phyloP scores from a whole-genome alignment of 1,284 basidiomycete species.

The Ceraceosorus guamensis region DNA sequence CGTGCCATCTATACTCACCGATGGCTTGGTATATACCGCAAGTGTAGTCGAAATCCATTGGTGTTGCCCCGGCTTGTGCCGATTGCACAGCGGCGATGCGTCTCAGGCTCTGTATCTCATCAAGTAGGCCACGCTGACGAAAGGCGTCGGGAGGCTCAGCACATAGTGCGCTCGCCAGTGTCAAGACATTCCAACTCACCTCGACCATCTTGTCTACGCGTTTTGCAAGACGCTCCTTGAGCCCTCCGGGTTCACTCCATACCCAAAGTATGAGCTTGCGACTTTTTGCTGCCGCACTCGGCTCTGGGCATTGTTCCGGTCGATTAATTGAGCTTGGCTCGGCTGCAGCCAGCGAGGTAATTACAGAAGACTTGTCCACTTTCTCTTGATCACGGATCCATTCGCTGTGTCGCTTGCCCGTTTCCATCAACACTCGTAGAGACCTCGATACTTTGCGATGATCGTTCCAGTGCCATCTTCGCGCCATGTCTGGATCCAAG shows the following conservation, averaged over 20 bases:
- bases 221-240: conserved; percentile 65
- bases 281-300: too few relatives aligned
- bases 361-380: conserved; percentile 20
- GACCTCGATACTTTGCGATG: conserved; percentile 79
- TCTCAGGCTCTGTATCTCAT: conserved; percentile 64
- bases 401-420: conserved; percentile 62
- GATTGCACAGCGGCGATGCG: conserved; percentile 36
- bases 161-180: neutral
- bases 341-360: too few relatives aligned
- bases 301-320: too few relatives aligned
- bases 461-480: conserved; percentile 91
- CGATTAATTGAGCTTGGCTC: too few relatives aligned
- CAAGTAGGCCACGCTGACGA: conserved; percentile 66
- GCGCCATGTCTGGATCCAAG: conserved; percentile 70
- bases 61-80: conserved; percentile 49
- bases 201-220: conserved; percentile 85
- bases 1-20: conserved; percentile 53
- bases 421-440: conserved; percentile 71
- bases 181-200: conserved; percentile 51
- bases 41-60: conserved; percentile 52
- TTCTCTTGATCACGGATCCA: conserved; percentile 58
- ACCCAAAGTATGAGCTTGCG: conserved; percentile 75
- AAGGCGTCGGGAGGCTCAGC: neutral
- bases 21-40: conserved; percentile 91
- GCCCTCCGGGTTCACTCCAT: conserved; percentile 63